phyloP scores from a whole-genome alignment of 2,329 filamentous ascomycete genomes.

The Neofusicoccum cordaticola region DNA sequence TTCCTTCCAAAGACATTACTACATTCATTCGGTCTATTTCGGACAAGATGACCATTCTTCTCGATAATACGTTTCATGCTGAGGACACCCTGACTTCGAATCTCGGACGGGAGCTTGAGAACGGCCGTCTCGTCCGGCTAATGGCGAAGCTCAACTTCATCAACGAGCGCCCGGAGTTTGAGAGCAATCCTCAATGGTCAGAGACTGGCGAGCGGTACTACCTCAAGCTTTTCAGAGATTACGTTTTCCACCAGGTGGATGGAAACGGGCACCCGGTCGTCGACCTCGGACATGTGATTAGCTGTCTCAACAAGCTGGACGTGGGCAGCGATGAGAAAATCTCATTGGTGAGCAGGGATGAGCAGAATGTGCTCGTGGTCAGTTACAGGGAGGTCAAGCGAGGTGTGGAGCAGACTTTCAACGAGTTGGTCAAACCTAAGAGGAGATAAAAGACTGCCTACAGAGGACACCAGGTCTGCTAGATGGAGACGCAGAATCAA shows the following conservation, averaged over 20 bases:
- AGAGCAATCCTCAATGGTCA: slow-evolving; percentile 74
- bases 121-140: slow-evolving; percentile 77
- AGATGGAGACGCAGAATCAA: background rate
- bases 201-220: slow-evolving; percentile 91
- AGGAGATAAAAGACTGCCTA: slow-evolving; percentile 4
- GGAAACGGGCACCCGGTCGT: slow-evolving; percentile 76
- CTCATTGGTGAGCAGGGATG: slow-evolving; percentile 81
- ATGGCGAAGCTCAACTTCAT: slow-evolving; percentile 81
- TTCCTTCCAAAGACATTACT: slow-evolving; percentile 68
- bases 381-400: slow-evolving; percentile 85
- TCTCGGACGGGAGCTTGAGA: slow-evolving; percentile 80
- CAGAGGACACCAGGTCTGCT: background rate
- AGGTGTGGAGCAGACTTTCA: slow-evolving; percentile 59
- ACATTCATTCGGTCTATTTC: slow-evolving; percentile 77
- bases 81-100: slow-evolving; percentile 72
- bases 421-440: slow-evolving; percentile 50
- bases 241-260: slow-evolving; percentile 95
- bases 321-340: slow-evolving; percentile 84
- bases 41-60: slow-evolving; percentile 68
- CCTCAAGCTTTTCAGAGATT: slow-evolving; percentile 93
- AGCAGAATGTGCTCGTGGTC: slow-evolving; percentile 83
- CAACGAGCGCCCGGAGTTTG: slow-evolving; percentile 85
- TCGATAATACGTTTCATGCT: slow-evolving; percentile 76
- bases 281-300: slow-evolving; percentile 83
- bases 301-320: slow-evolving; percentile 87